phyloP scores from a whole-genome alignment of 345 rosid species.

The Carallia pectinifolia region DNA sequence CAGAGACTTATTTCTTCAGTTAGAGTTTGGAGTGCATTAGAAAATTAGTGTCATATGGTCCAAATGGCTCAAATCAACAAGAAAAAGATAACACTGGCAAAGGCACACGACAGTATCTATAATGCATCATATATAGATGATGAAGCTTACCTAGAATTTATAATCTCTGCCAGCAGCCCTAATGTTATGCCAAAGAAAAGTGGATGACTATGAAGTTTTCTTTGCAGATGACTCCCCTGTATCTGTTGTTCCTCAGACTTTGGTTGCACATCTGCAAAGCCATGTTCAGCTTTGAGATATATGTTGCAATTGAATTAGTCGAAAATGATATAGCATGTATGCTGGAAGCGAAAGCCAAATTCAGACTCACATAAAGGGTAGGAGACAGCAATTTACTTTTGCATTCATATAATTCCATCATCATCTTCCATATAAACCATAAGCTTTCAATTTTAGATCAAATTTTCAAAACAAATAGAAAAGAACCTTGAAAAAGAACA shows the following conservation, averaged over 20 bases:
- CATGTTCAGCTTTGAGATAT: constrained; percentile 23
- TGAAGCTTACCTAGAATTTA: constrained; percentile 79
- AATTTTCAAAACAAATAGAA: not conserved
- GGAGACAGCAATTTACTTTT: not conserved
- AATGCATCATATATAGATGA: not conserved
- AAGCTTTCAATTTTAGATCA: not conserved
- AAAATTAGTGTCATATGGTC: too few relatives aligned
- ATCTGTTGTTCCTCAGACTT: constrained; percentile 34
- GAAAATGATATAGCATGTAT: not conserved
- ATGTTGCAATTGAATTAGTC: not conserved
- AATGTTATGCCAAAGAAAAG: constrained; percentile 90
- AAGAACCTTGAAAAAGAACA: too few relatives aligned
- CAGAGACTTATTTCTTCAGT: too few relatives aligned
- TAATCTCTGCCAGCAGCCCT: constrained; percentile 94
- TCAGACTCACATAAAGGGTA: not conserved
- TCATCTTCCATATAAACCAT: not conserved
- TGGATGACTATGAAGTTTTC: constrained; percentile 74
- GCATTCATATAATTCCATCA: not conserved
- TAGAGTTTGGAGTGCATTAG: too few relatives aligned
- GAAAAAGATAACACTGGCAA: too few relatives aligned
- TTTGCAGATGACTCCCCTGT: constrained; percentile 40
- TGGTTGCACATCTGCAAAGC: constrained; percentile 52
- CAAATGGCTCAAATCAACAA: too few relatives aligned
- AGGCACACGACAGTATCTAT: too few relatives aligned
- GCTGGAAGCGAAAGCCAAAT: not conserved